These are phyloP conservation scores for Phytophthora pistaciae DNA, from an alignment of 352 stramenopile species.

Conservation along the genomic window DNA sequence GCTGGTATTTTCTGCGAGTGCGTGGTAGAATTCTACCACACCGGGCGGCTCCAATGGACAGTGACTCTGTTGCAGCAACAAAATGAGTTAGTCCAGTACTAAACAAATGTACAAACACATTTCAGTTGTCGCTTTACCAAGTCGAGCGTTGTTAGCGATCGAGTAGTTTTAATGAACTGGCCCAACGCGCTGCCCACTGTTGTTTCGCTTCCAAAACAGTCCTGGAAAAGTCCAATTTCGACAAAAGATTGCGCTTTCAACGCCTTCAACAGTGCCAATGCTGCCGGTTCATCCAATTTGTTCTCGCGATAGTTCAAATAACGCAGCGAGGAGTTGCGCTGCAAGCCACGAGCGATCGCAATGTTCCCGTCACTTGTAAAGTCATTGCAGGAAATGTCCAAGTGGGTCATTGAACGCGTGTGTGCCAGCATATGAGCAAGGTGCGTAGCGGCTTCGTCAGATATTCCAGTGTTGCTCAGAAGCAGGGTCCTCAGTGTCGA, in stretches of 20 bases:
- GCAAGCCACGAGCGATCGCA: conserved; percentile 56
- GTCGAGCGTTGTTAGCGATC: conserved; percentile 57
- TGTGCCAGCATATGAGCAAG: conserved; percentile 53
- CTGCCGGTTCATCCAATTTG: conserved; percentile 48
- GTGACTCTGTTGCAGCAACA: conserved; percentile 53
- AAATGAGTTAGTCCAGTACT: not conserved
- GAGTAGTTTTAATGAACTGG: conserved; percentile 35
- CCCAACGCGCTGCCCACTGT: conserved; percentile 41
- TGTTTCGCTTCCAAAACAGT: conserved; percentile 54
- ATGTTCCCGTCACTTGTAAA: conserved; percentile 48
- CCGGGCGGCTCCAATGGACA: conserved; percentile 68
- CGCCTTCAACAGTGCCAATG: conserved; percentile 44
- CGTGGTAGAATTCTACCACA: conserved; percentile 65
- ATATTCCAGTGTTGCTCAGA: conserved; percentile 70
- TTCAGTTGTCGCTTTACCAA: conserved; percentile 40
- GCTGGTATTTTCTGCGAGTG: conserved; percentile 57
- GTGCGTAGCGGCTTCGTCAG: conserved; percentile 53
- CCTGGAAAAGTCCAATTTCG: conserved; percentile 63
- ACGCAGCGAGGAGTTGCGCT: conserved; percentile 54
- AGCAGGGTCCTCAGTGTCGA: conserved; percentile 63
- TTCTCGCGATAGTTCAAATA: conserved; percentile 74
- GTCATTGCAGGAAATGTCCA: conserved; percentile 65
- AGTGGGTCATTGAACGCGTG: conserved; percentile 59
- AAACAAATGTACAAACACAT: not conserved
- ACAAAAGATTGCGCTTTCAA: conserved; percentile 46